Evolutionary conservation across 2,329 filamentous ascomycete genomes (phyloP).

Genomic region (Aspergillus carbonarius): DNA sequence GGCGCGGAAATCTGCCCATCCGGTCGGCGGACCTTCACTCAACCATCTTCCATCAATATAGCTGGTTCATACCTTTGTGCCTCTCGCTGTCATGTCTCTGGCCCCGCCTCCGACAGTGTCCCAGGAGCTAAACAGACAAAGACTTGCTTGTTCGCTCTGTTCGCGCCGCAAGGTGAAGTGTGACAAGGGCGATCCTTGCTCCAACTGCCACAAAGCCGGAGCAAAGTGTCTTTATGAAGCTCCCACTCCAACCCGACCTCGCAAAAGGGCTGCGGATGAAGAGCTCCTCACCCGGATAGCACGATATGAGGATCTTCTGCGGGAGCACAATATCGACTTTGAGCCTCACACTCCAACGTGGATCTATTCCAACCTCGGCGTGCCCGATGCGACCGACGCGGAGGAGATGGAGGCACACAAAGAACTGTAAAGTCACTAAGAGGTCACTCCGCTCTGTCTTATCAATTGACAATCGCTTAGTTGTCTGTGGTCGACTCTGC

Average conservation of each 20-base stretch:
- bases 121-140: background rate
- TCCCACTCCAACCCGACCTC: constrained; percentile 51
- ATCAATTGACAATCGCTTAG: background rate
- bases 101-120: background rate
- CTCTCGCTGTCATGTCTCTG: background rate
- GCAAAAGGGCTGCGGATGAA: constrained; percentile 63
- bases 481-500: background rate
- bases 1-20: background rate
- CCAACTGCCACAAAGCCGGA: constrained; percentile 64
- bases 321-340: constrained; percentile 64
- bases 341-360: constrained; percentile 23
- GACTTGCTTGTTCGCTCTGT: constrained; percentile 35
- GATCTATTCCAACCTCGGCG: background rate
- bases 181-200: constrained; percentile 68
- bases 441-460: background rate
- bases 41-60: too few relatives aligned
- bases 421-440: background rate
- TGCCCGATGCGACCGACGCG: background rate
- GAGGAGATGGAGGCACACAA: background rate
- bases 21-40: background rate
- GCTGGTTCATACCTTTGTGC: too few relatives aligned
- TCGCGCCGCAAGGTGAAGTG: constrained; percentile 73
- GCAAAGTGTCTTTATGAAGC: constrained; percentile 53
- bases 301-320: constrained; percentile 65
- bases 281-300: constrained; percentile 66